Base-by-base conservation (phyloP, 2,329 filamentous ascomycete genomes). In the Sclerotinia spermophila region DNA sequence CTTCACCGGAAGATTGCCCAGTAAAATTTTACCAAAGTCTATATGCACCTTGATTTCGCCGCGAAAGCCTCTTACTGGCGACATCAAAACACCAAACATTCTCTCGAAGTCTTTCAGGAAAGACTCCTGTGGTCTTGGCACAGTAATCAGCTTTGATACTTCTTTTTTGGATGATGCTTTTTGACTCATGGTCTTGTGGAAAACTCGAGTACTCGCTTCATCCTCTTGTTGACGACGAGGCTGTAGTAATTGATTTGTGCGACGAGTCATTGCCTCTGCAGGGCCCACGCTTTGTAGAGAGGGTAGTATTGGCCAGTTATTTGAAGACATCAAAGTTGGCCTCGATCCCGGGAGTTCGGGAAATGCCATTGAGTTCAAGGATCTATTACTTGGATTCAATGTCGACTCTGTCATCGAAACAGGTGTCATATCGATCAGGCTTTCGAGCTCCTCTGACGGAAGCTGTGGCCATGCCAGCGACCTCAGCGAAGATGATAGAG, bases 1-100 rank as follows among this genome's bases (percentile, higher is more conserved):
- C 8, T 60, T 70, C 17, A 58, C 40, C 27, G 71, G 61, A 13
- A 77, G 38, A 24, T 69, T 67, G 21, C 62, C 61, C 15, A 77
- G 33, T 2, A 79, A 53, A 30, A 78, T 76, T 6, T 77, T 74
- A 53, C 78, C 78, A 71, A 79, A 78, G 21, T 78, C 72, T 21
- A 72, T 72, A 35, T 75, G 71, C 21, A 79, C 64, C 13, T 35
- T 59, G 45, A 78, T 24, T 30, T 75, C 42, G 24, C 78, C 78
- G 40, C 58, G 72, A 65, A 77, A 78, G 24, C 73, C 75, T 35
- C 73, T 71, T 30, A 77, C 45, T 3, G 56, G 70, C 11, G 67
- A n/a, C 62, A 79, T 60, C 51, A 79, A 61, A 19, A 68, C 45
- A 13, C 64, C 38, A 62, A 79, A 75, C 8, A 53, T 71, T 5